A percentile compares a stretch with the other conserved stretches of the same genome.
These are phyloP conservation scores for Tephrocybe sp. DNA, from an alignment of 768 basidiomycete species.

Conservation along the genomic window DNA sequence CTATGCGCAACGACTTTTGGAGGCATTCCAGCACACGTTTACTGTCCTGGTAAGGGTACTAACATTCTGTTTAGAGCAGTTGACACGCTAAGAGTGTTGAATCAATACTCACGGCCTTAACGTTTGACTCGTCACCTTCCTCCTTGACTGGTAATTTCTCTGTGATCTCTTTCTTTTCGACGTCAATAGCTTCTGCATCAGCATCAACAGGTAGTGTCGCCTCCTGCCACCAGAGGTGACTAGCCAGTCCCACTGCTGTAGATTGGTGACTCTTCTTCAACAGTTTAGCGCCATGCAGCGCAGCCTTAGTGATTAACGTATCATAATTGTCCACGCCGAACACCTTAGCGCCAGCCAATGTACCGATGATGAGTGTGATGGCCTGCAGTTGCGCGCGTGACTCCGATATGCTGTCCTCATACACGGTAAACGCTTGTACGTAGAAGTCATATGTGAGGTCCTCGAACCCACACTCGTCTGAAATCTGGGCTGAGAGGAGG, in stretches of 20 bases:
- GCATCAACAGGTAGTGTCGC: constrained; percentile 36
- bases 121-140: constrained; percentile 39
- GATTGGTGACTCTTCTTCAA: constrained; percentile 99
- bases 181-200: constrained; percentile 37
- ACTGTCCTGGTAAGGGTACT: constrained; percentile 92
- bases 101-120: constrained; percentile 53
- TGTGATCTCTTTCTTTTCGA: constrained; percentile 29
- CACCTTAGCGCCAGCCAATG: constrained; percentile 85
- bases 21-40: constrained; percentile 97
- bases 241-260: constrained; percentile 90
- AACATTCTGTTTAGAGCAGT: background rate
- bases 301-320: constrained; percentile 98
- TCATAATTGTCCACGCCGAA: constrained; percentile 96
- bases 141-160: constrained; percentile 42
- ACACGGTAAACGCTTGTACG: constrained; percentile 96
- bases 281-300: constrained; percentile 92
- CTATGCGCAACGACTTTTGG: constrained; percentile 94
- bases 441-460: constrained; percentile 97
- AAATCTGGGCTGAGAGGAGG: constrained; percentile 92
- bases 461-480: constrained; percentile 93
- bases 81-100: background rate
- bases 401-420: constrained; percentile 97
- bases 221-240: constrained; percentile 99
- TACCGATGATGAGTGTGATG: constrained; percentile 94
- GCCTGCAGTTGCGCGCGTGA: constrained; percentile 94